These are phyloP conservation scores for Aschersonia sp. DNA, from an alignment of 2,329 filamentous ascomycete genomes.

Conservation along the genomic window DNA sequence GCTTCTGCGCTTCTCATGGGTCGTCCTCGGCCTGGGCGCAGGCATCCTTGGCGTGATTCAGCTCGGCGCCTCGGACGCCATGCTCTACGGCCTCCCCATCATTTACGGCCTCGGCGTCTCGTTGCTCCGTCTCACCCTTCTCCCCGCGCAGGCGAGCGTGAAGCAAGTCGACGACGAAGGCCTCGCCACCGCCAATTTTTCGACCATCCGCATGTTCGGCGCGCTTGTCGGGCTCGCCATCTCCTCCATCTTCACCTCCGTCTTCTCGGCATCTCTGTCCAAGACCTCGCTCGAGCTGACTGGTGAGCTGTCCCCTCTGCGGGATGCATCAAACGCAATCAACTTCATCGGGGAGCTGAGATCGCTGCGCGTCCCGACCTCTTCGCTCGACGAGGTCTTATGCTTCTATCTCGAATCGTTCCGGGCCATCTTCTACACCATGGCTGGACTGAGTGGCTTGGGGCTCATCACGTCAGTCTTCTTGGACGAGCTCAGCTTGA, in stretches of 20 bases:
- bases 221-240: slow-evolving; percentile 3
- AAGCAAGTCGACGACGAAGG: slow-evolving; percentile 1
- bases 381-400: background rate
- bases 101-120: background rate
- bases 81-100: background rate
- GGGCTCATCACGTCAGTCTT: slow-evolving; percentile 1
- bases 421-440: slow-evolving; percentile 3
- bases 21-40: background rate
- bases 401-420: slow-evolving; percentile 1
- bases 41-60: background rate
- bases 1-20: background rate
- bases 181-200: slow-evolving; percentile 1
- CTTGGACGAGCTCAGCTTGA: background rate
- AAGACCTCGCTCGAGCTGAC: background rate
- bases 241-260: slow-evolving; percentile 3
- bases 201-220: slow-evolving; percentile 2
- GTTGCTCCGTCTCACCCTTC: slow-evolving; percentile 1
- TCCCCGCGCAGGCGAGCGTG: slow-evolving; percentile 4
- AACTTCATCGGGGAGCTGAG: slow-evolving; percentile 3
- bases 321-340: slow-evolving; percentile 1
- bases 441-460: slow-evolving; percentile 1
- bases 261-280: background rate
- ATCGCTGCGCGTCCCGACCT: background rate
- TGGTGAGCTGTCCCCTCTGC: background rate
- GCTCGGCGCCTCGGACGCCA: background rate